Conservation (phyloP, 768 basidiomycete species). For the Sutorius australiensis region DNA sequence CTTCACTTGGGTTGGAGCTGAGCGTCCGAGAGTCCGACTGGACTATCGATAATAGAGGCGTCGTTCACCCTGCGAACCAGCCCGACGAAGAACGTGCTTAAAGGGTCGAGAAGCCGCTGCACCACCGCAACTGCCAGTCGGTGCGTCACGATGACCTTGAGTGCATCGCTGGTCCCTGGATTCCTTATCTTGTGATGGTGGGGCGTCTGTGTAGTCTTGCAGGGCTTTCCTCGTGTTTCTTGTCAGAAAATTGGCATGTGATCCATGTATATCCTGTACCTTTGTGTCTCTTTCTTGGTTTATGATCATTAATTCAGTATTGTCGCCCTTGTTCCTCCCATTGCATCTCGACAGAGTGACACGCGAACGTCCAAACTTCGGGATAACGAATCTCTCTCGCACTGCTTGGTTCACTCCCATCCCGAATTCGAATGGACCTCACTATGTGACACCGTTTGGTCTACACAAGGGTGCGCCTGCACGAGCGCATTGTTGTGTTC, state of each 20-base stretch:
- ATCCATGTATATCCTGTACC: neutral
- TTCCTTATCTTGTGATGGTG: neutral
- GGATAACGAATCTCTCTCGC: no score
- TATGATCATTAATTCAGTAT: neutral
- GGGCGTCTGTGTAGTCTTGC: neutral
- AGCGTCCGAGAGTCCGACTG: slow-evolving; percentile 17
- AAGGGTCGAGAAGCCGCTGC: neutral
- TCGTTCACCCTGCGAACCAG: neutral
- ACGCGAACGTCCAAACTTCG: no score
- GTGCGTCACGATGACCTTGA: neutral
- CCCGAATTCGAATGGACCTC: no score
- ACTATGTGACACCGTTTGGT: no score
- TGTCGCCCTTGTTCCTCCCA: no score
- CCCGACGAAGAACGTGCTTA: neutral
- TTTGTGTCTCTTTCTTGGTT: neutral
- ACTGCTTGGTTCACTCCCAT: no score
- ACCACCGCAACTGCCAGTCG: neutral
- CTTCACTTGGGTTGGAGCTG: neutral
- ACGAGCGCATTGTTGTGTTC: no score
- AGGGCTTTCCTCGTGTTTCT: neutral
- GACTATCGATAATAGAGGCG: neutral
- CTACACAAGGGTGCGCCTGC: no score
- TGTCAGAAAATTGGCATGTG: neutral
- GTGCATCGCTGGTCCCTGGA: neutral
- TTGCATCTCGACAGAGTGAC: no score